Evolutionary conservation across 1,284 basidiomycete species (phyloP), one percentile per base, ranked within the genome.

Genomic region (Malassezia vespertilionis): DNA sequence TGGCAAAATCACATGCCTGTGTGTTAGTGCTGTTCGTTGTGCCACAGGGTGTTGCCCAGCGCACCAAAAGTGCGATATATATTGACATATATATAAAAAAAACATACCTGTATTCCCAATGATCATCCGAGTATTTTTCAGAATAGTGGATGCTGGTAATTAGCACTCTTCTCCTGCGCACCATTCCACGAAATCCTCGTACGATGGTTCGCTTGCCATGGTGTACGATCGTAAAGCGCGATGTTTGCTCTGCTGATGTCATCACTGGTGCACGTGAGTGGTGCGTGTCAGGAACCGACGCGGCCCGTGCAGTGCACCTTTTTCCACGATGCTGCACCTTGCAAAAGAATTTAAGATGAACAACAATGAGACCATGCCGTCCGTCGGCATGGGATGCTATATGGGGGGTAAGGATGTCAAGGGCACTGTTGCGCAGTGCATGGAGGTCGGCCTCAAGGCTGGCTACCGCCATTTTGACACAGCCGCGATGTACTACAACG

Each of bases 1-100:
- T 71, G 66, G 60, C n/a, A 60, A 54, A 35, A 61, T 63, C 27
- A 65, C 63, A 40, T 64, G 69, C 24, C 58, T 64, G 42, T 76
- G 84, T 69, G n/a, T n/a, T n/a, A n/a, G n/a, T 88, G 89, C 12
- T 87, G 87, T 24, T 90, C 75, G n/a, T n/a, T n/a, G n/a, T n/a
- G n/a, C n/a, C n/a, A n/a, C n/a, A n/a, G n/a, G n/a, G n/a, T n/a
- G n/a, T n/a, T n/a, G n/a, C n/a, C n/a, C n/a, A n/a, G n/a, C n/a
- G n/a, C n/a, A n/a, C n/a, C n/a, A n/a, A n/a, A n/a, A 57, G 86
- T 88, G 57, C 39, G n/a, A 21, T 23, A 21, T 21, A 27, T 15
- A 44, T 27, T 23, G 24, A 27, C 28, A 18, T 20, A 15, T 14
- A 23, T 28, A 14, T 15, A 17, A 3, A 20, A 8, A 17, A 32